These are phyloP conservation scores for Pichia cephalocereana DNA, from an alignment of 805 yeast genomes.

Conservation along the genomic window DNA sequence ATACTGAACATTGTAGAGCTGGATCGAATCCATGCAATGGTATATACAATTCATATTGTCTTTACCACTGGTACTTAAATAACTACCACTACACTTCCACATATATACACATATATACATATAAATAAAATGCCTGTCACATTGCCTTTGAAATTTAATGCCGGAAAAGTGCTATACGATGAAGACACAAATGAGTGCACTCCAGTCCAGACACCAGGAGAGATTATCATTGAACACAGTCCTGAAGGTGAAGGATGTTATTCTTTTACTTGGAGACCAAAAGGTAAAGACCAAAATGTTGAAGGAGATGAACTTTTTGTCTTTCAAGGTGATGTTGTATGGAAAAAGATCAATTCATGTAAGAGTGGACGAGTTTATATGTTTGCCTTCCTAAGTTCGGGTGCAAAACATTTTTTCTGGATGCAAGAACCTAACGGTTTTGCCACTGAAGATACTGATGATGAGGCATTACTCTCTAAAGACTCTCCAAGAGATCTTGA, in stretches of 20 bases:
- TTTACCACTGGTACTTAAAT: too few relatives aligned
- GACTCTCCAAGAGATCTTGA: constrained; percentile 39
- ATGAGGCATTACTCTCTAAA: constrained; percentile 47
- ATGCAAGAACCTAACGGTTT: constrained; percentile 49
- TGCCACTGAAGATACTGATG: constrained; percentile 41
- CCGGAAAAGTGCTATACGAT: constrained; percentile 66
- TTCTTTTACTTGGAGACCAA: constrained; percentile 67
- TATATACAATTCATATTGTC: too few relatives aligned
- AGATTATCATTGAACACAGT: constrained; percentile 48
- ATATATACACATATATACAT: neutral
- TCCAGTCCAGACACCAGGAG: constrained; percentile 66
- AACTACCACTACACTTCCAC: too few relatives aligned
- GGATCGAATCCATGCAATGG: too few relatives aligned
- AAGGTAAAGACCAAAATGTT: constrained; percentile 15
- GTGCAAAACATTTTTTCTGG: constrained; percentile 52
- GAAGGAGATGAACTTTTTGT: constrained; percentile 50
- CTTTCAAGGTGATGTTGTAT: constrained; percentile 79
- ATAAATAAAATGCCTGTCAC: neutral
- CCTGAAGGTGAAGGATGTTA: constrained; percentile 66
- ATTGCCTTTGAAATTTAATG: constrained; percentile 44
- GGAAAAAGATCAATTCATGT: constrained; percentile 62
- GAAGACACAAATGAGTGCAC: constrained; percentile 53
- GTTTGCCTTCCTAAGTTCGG: constrained; percentile 28
- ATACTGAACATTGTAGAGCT: too few relatives aligned
- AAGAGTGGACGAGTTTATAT: constrained; percentile 63